phyloP scores from a whole-genome alignment of 116 monocot genomes.

The Phalaenopsis hybrid region DNA sequence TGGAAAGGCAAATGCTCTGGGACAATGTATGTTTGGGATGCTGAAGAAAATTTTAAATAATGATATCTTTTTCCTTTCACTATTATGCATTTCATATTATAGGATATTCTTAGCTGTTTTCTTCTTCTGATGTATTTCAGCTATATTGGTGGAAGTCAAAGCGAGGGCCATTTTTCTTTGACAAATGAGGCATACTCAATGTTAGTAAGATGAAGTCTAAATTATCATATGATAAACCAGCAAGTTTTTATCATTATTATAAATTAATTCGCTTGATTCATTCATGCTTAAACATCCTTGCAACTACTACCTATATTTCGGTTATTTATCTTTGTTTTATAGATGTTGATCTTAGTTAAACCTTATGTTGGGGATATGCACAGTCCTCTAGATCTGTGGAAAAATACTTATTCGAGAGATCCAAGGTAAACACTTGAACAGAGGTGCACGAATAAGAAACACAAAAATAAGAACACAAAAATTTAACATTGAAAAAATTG shows the following conservation, averaged over 20 bases:
- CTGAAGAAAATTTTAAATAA: slow-evolving; percentile 1
- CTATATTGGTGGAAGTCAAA: slow-evolving; percentile 79
- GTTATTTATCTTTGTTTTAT: background rate
- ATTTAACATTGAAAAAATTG: too few relatives aligned
- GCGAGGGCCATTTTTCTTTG: slow-evolving; percentile 78
- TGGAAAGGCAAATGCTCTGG: slow-evolving; percentile 99
- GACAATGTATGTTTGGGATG: slow-evolving; percentile 71
- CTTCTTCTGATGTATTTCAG: slow-evolving; percentile 37
- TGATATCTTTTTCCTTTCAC: background rate
- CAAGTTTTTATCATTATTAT: background rate
- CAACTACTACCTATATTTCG: too few relatives aligned
- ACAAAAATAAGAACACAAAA: too few relatives aligned
- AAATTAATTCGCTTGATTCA: background rate
- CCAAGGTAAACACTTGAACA: too few relatives aligned
- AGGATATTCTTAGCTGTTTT: slow-evolving; percentile 2
- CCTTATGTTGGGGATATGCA: too few relatives aligned
- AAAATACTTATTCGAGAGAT: too few relatives aligned
- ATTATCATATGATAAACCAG: background rate
- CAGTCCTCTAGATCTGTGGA: too few relatives aligned
- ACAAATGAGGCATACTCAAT: slow-evolving; percentile 90
- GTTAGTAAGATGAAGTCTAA: slow-evolving; percentile 35
- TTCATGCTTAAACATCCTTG: background rate
- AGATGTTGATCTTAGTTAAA: background rate
- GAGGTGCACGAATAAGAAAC: too few relatives aligned
- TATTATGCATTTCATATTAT: slow-evolving; percentile 10